Evolutionary conservation across 805 yeast genomes (phyloP), one percentile per base, ranked within the genome.

Genomic region (Ogataea nakhonphanomensis): DNA sequence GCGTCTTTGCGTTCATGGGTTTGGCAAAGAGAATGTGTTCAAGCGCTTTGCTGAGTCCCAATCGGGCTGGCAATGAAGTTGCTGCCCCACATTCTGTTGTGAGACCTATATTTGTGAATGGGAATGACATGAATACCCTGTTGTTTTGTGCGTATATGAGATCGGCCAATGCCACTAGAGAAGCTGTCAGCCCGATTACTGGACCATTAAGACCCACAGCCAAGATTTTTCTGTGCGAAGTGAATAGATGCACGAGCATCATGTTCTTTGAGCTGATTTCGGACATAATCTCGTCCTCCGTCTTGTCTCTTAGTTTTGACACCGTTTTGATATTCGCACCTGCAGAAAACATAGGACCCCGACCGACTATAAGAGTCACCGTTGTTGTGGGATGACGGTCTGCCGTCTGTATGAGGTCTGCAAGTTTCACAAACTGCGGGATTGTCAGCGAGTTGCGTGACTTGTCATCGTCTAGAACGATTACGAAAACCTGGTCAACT

Each of bases 181-280:
- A 88, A 2, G 90, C 78, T 24, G 80, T 68, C 43, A 88, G 70
- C 0, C 96, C 96, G 43, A 88, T 74, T 5, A 79, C 95, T 0
- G 96, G 95, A 0, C 96, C 96, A 57, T 88, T 88, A 42, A 88
- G 68, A 3, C 88, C 90, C 31, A 78, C 76, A 21, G 79, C 45
- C 26, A 88, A 64, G 7, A 86, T 69, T 58, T 88, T 88, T 8
- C 71, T 63, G 62, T 88, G 96, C 53, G 78, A 74, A 48, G 77
- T 75, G 57, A 85, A 78, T 27, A 81, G 67, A 48, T 79, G 75
- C 4, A 93, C 80, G 39, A 88, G 63, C 53, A 73, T 79, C 21
- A 79, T 72, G 59, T 88, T 88, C 53, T 88, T 76, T 4, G 88
- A 74, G 54, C 55, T 67, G 47, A 58, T 69, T 58, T 46, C 64